A percentile compares a stretch with the other conserved stretches of the same genome.
Evolutionary conservation across 148 eudicot species (phyloP).

Genomic region (Rhododendron kiyosumense): DNA sequence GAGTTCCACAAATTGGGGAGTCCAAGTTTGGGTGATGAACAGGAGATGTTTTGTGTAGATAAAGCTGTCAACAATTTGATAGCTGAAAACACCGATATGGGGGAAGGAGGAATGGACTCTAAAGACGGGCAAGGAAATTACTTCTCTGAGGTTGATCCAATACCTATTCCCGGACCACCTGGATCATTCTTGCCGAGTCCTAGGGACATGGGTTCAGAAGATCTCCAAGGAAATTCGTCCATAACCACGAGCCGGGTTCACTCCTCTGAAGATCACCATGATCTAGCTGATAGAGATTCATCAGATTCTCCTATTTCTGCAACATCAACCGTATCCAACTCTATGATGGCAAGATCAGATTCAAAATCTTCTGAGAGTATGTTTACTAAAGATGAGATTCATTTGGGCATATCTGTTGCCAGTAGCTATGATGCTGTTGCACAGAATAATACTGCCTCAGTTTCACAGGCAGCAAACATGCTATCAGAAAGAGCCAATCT

Average conservation of each 20-base stretch:
- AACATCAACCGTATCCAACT: slow-evolving; percentile 47
- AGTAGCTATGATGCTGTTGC: slow-evolving; percentile 11
- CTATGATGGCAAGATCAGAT: slow-evolving; percentile 24
- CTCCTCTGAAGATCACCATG: slow-evolving; percentile 39
- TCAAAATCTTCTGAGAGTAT: slow-evolving; percentile 20
- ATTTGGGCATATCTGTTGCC: slow-evolving; percentile 23
- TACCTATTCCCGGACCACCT: slow-evolving; percentile 35
- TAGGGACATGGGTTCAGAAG: slow-evolving; percentile 25
- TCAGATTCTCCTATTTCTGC: slow-evolving; percentile 55
- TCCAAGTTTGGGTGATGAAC: slow-evolving; percentile 20
- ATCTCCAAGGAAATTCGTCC: slow-evolving; percentile 49
- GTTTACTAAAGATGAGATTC: slow-evolving; percentile 17
- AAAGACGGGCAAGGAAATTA: slow-evolving; percentile 31
- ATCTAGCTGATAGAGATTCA: slow-evolving; percentile 35
- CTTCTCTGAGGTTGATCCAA: slow-evolving; percentile 29
- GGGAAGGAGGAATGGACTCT: slow-evolving; percentile 22
- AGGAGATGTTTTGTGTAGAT: slow-evolving; percentile 27
- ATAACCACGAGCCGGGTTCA: slow-evolving; percentile 40
- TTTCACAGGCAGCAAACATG: slow-evolving; percentile 13
- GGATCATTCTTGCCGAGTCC: slow-evolving; percentile 39
- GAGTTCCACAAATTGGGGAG: slow-evolving; percentile 21
- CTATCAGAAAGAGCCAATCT: slow-evolving; percentile 21
- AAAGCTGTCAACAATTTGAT: slow-evolving; percentile 21
- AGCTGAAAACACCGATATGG: slow-evolving; percentile 12
- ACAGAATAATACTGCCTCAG: slow-evolving; percentile 17